Evolutionary conservation across 2,329 filamentous ascomycete genomes (phyloP).

Genomic region (Aspergillus sp.): DNA sequence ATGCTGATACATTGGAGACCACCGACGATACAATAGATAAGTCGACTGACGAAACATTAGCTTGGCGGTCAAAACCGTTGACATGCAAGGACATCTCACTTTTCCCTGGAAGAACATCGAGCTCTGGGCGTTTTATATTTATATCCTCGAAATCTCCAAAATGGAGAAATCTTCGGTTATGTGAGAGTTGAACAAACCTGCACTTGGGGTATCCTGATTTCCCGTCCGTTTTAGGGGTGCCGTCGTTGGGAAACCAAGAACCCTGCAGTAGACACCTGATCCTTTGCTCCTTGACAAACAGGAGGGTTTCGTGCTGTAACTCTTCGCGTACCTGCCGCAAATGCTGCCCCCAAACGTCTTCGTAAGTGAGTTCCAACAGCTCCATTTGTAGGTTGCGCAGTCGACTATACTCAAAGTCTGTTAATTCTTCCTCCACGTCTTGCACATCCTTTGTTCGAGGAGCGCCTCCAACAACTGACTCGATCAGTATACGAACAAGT

Average conservation of each 20-base stretch:
- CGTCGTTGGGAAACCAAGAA: slow-evolving; percentile 73
- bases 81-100: slow-evolving; percentile 44
- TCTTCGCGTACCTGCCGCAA: slow-evolving; percentile 88
- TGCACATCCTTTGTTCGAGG: slow-evolving; percentile 77
- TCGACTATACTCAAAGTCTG: slow-evolving; percentile 75
- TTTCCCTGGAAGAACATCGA: slow-evolving; percentile 75
- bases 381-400: slow-evolving; percentile 91
- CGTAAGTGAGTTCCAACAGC: slow-evolving; percentile 83
- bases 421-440: slow-evolving; percentile 85
- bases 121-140: slow-evolving; percentile 62
- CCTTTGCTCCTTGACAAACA: slow-evolving; percentile 96
- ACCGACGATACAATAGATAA: slow-evolving; percentile 86
- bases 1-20: slow-evolving; percentile 83
- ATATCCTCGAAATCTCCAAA: slow-evolving; percentile 79
- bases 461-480: slow-evolving; percentile 83
- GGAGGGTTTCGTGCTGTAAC: slow-evolving; percentile 83
- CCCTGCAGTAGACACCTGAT: slow-evolving; percentile 86
- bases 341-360: slow-evolving; percentile 91
- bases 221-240: slow-evolving; percentile 52
- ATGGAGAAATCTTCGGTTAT: slow-evolving; percentile 87
- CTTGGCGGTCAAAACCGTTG: neutral
- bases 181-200: slow-evolving; percentile 84
- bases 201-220: slow-evolving; percentile 53
- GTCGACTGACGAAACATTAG: slow-evolving; percentile 59
- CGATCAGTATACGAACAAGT: slow-evolving; percentile 82